Base-by-base conservation (phyloP, 441 rosid species). In the Mallotus repandus region DNA sequence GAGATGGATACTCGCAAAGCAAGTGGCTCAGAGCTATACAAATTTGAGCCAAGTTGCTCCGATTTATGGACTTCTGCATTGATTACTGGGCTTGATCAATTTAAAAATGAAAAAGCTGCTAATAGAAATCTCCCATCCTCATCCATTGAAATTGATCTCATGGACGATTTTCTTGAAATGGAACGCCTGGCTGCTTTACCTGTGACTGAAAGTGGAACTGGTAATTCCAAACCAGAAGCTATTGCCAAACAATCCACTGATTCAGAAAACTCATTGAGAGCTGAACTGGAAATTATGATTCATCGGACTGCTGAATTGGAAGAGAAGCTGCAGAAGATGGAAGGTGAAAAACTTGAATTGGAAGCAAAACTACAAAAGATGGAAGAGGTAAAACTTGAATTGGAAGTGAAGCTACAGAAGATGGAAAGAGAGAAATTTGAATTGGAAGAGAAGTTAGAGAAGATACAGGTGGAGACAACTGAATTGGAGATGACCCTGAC, bases 111-210 rank as follows among this genome's bases (percentile, higher is more conserved):
- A 16, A 89, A 89, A 68, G 65, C 73, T 64, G 69, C 77, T 73
- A 66, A 76, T 71, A 74, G 85, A 69, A 82, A 79, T 76, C 70
- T 84, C 43, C 74, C 86, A 7, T 54, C 82, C 48, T 81, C 85
- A 18, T 63, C 87, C 25, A 48, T 83, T 75, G 87, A 87, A 74
- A 83, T 90, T 74, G 91, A 86, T 84, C 88, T 93, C 75, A 91
- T 93, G 97, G 97, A 91, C 79, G 98, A 93, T 85, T 96, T 96
- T 79, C 97, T 96, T 71, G 99, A 96, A 82, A 93, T 96, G 98
- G 99, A 96, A 78, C 84, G 83, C 58, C 92, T 95, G 78, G 97
- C 90, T 68, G 92, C 93, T 29, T 75, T 90, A 82, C 86, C 93
- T 9, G 86, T 82, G 74, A 80, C 76, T 76, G 82, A 81, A 79